phyloP scores from a whole-genome alignment of 2,329 filamentous ascomycete genomes.

The Lecanicillium sp. region DNA sequence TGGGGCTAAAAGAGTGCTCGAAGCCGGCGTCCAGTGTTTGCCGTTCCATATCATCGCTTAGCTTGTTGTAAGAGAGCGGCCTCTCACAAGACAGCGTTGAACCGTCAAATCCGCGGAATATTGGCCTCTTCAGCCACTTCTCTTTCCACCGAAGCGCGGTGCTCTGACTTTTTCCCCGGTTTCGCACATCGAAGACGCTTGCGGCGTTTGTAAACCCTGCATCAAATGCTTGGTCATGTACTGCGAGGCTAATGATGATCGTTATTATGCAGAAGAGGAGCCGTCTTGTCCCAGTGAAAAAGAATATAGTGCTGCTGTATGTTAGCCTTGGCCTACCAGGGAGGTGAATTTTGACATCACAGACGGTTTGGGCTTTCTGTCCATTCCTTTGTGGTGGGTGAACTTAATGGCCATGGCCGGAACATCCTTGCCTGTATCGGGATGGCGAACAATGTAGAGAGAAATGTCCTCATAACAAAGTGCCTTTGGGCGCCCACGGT shows the following conservation, averaged over 20 bases:
- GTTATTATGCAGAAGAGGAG: slow-evolving; percentile 19
- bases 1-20: slow-evolving; percentile 12
- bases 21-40: slow-evolving; percentile 16
- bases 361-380: slow-evolving; percentile 21
- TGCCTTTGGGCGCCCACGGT: slow-evolving; percentile 17
- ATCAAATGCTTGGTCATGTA: slow-evolving; percentile 18
- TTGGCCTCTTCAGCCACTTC: slow-evolving; percentile 17
- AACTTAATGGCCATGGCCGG: slow-evolving; percentile 22
- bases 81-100: slow-evolving; percentile 9
- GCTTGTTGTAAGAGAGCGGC: slow-evolving; percentile 17
- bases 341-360: slow-evolving; percentile 4
- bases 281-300: slow-evolving; percentile 17
- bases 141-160: slow-evolving; percentile 18
- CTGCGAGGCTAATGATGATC: slow-evolving; percentile 17
- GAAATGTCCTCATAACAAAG: slow-evolving; percentile 23
- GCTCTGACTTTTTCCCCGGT: slow-evolving; percentile 10
- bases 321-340: background rate
- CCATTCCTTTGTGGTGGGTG: slow-evolving; percentile 19
- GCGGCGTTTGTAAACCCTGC: slow-evolving; percentile 12
- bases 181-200: slow-evolving; percentile 12
- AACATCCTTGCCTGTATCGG: slow-evolving; percentile 12
- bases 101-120: slow-evolving; percentile 14
- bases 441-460: slow-evolving; percentile 19
- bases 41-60: slow-evolving; percentile 17
- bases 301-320: slow-evolving; percentile 19